Base-by-base conservation (phyloP, 1,139 yeast genomes). In the Geotrichum macrosporum region DNA sequence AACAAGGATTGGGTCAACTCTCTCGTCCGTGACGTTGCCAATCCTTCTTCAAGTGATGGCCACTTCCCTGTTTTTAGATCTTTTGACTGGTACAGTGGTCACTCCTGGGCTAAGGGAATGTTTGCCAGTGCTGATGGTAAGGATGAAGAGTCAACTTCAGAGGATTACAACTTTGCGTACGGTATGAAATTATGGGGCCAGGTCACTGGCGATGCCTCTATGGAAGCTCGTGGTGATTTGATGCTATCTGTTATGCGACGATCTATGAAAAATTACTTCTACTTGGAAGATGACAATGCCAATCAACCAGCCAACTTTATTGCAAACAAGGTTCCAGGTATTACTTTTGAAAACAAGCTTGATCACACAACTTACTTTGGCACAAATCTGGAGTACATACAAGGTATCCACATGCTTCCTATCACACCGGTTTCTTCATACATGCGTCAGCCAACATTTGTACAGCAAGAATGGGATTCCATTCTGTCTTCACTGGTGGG, bases 351-450 rank as follows among this genome's bases (percentile, higher is more conserved):
- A 61, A 87, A 88, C 65, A 88, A 89, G 67, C 70, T 85, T 52
- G 95, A 85, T 56, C 92, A 85, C 66, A 85, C 95, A 2, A 89
- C 95, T 1, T 86, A 81, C 63, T 86, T 86, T 60, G 95, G 95
- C 2, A 68, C 70, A 57, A 72, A 77, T 45, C 64, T 71, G 41
- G 88, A 88, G 63, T 89, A 81, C 62, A 86, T 88, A 43, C 96
- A 88, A 56, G 95, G 95, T 60, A 87, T 89, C 52, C 96, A 89
- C 64, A 89, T 89, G 81, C 73, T 89, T 50, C 94, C 97, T 21
- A 71, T 84, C 33, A 85, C 95, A 0, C 87, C 96, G 0, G 77
- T 83, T 12, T 80, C 94, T 15, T 78, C 89, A 0, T 80, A 75
- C 55, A 72, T 87, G 33, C 75, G 96, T 62, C 71, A 73, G 6